These are phyloP conservation scores for Austroboletus niveus DNA, from an alignment of 1,284 basidiomycete genomes.

Conservation along the genomic window DNA sequence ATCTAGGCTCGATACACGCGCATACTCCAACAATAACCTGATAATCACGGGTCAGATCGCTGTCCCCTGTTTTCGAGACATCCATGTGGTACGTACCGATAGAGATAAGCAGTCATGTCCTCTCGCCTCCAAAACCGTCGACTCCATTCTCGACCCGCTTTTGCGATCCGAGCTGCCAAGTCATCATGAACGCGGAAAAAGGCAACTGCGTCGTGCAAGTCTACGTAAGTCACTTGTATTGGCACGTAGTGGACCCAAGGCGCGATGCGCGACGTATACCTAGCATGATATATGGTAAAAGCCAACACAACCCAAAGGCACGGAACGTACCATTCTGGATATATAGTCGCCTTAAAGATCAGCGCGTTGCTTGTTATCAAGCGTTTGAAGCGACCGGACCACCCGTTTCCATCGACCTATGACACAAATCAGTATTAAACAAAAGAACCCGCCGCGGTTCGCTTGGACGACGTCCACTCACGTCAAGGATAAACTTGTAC, in stretches of 20 bases:
- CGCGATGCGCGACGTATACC: conserved; percentile 44
- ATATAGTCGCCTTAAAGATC: conserved; percentile 62
- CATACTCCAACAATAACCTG: conserved; percentile 38
- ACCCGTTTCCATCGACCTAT: conserved; percentile 66
- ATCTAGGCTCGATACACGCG: conserved; percentile 23
- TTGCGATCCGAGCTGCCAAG: conserved; percentile 54
- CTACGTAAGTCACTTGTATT: conserved; percentile 51
- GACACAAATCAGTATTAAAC: neutral
- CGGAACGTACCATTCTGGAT: conserved; percentile 56
- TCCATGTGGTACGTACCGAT: conserved; percentile 39
- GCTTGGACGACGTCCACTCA: conserved; percentile 27
- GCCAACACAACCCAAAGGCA: neutral
- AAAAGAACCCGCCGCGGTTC: no score
- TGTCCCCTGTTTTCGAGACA: neutral
- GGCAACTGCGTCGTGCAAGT: conserved; percentile 53
- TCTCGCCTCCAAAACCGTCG: conserved; percentile 59
- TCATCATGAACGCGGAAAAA: conserved; percentile 63
- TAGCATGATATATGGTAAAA: conserved; percentile 2
- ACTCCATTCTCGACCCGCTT: conserved; percentile 58
- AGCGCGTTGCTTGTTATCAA: conserved; percentile 62
- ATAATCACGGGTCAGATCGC: neutral
- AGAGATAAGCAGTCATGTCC: conserved; percentile 64
- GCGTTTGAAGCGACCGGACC: conserved; percentile 68
- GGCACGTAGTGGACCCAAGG: conserved; percentile 65
- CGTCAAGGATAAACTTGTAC: conserved; percentile 67